phyloP scores from a whole-genome alignment of 2,329 filamentous ascomycete species.

The Ophiocordyceps unilateralis region DNA sequence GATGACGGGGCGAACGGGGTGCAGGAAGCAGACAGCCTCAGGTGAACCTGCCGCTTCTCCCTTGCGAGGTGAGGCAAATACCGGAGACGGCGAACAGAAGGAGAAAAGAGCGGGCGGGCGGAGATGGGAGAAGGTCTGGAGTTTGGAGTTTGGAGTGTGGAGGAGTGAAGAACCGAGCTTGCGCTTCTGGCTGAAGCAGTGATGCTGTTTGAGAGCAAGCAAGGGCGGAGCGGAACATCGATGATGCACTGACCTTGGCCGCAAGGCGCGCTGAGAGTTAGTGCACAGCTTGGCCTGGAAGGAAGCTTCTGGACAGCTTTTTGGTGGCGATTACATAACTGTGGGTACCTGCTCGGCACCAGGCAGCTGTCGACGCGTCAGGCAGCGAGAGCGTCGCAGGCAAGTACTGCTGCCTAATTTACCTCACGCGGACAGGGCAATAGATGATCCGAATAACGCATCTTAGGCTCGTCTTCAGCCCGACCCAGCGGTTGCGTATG shows the following conservation, averaged over 20 bases:
- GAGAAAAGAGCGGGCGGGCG: conserved; percentile 2
- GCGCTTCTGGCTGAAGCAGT: conserved; percentile 13
- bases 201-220: conserved; percentile 12
- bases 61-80: not conserved
- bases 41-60: not conserved
- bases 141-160: conserved; percentile 3
- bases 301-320: not conserved
- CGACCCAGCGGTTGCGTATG: too few relatives aligned
- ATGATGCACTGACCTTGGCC: conserved; percentile 11
- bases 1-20: conserved; percentile 1
- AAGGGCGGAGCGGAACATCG: conserved; percentile 18
- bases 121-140: conserved; percentile 1
- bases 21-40: not conserved
- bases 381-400: not conserved
- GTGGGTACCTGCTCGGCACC: not conserved
- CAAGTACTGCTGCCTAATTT: too few relatives aligned
- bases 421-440: too few relatives aligned
- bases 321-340: not conserved
- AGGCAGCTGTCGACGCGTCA: not conserved
- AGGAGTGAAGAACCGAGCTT: conserved; percentile 6
- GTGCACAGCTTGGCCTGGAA: not conserved
- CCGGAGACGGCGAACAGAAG: not conserved
- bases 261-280: not conserved
- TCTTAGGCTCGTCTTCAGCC: too few relatives aligned
- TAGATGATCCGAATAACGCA: too few relatives aligned